Conservation (phyloP, 2,329 filamentous ascomycete species). For the Aspergillus aculeatinus region DNA sequence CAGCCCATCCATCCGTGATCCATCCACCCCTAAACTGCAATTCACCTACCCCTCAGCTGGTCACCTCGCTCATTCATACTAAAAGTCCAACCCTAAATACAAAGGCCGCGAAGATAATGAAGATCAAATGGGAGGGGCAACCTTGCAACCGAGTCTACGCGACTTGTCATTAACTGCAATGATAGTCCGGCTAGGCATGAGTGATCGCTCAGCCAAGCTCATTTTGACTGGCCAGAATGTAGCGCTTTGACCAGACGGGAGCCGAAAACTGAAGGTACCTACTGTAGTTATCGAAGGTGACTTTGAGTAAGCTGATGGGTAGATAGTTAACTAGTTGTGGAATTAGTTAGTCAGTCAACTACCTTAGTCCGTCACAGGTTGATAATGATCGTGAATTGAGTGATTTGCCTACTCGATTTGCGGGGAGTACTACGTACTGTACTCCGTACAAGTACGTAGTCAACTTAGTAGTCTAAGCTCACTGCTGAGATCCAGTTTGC, state of each 20-base stretch:
- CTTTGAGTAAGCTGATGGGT: too few relatives aligned
- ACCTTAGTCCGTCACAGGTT: too few relatives aligned
- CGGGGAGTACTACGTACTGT: too few relatives aligned
- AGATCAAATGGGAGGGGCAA: background rate
- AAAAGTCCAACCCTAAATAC: background rate
- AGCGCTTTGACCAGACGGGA: background rate
- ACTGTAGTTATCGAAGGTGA: too few relatives aligned
- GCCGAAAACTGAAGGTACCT: background rate
- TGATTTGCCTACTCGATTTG: too few relatives aligned
- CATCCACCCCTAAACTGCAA: too few relatives aligned
- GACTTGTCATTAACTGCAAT: background rate
- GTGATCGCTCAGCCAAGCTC: background rate
- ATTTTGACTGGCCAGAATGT: background rate
- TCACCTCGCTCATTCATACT: background rate
- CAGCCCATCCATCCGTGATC: background rate
- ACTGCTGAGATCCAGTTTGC: constrained; percentile 3
- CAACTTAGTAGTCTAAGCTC: too few relatives aligned
- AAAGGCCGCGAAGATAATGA: background rate
- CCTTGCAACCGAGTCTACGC: background rate
- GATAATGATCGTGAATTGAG: too few relatives aligned
- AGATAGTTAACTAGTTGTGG: too few relatives aligned
- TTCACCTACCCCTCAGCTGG: too few relatives aligned
- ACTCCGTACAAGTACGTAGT: too few relatives aligned
- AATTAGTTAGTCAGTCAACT: too few relatives aligned
- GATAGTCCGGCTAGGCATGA: background rate